phyloP scores from a whole-genome alignment of 2,329 filamentous ascomycete species.

The Pseudocercospora musae region DNA sequence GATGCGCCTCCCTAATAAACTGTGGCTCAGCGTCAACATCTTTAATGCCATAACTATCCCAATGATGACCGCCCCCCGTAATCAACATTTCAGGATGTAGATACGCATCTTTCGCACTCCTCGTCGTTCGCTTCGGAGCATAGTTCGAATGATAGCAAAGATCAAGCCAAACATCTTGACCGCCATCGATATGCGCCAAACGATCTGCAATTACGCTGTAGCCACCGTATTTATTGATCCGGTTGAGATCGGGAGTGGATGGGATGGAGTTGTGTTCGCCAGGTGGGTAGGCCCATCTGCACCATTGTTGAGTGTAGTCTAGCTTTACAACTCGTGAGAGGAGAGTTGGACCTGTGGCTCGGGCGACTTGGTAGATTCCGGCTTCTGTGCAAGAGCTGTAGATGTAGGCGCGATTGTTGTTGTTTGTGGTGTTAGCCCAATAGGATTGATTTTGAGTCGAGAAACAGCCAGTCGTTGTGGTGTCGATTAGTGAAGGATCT shows the following conservation, averaged over 20 bases:
- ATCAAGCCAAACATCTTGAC: slow-evolving; percentile 53
- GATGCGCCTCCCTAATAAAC: slow-evolving; percentile 60
- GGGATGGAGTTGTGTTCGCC: slow-evolving; percentile 48
- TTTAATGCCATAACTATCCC: slow-evolving; percentile 44
- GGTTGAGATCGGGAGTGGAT: slow-evolving; percentile 40
- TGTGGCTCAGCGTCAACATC: slow-evolving; percentile 56
- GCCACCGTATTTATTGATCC: slow-evolving; percentile 49
- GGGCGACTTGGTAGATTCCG: slow-evolving; percentile 50
- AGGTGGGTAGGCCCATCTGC: slow-evolving; percentile 52
- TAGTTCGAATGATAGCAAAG: slow-evolving; percentile 50
- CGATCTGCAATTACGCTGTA: slow-evolving; percentile 47
- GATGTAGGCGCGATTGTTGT: slow-evolving; percentile 45
- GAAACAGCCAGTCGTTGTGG: slow-evolving; percentile 42
- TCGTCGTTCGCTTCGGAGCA: slow-evolving; percentile 31
- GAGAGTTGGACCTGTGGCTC: slow-evolving; percentile 44
- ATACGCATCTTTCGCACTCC: slow-evolving; percentile 32
- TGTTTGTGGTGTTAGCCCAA: slow-evolving; percentile 46
- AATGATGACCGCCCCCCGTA: slow-evolving; percentile 50
- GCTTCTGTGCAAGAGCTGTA: slow-evolving; percentile 48
- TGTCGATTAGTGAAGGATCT: background rate
- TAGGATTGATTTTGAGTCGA: slow-evolving; percentile 44
- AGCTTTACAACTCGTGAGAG: slow-evolving; percentile 48
- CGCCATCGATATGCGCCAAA: slow-evolving; percentile 52
- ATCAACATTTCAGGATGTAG: slow-evolving; percentile 51
- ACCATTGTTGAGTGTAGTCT: slow-evolving; percentile 55